Percentiles rank a stretch among this genome's conserved stretches.
Evolutionary conservation across 2,329 filamentous ascomycete species (phyloP).

Genomic region (Beauveria sp.): DNA sequence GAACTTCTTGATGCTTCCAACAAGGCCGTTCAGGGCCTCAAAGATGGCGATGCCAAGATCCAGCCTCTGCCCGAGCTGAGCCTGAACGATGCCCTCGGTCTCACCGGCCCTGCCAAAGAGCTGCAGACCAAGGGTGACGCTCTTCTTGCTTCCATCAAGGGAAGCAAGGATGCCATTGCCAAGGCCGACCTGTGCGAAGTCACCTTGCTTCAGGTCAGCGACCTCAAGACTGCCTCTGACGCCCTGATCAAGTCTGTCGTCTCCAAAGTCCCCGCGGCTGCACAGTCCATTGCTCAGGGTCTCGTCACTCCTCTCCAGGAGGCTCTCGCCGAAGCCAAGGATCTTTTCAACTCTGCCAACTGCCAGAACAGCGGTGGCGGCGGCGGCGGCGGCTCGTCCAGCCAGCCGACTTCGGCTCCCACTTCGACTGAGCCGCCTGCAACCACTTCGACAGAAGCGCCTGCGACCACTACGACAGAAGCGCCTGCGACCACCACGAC

Average conservation of each 20-base stretch:
- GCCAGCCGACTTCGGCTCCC: neutral
- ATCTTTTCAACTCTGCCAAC: slow-evolving; percentile 21
- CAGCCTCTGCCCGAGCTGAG: slow-evolving; percentile 12
- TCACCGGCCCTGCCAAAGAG: slow-evolving; percentile 13
- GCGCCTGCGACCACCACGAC: slow-evolving; percentile 3
- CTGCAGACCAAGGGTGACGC: slow-evolving; percentile 20
- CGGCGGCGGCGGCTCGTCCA: neutral
- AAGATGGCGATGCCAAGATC: slow-evolving; percentile 15
- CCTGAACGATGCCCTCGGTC: slow-evolving; percentile 14
- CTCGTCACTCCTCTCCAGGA: slow-evolving; percentile 20
- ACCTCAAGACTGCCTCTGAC: slow-evolving; percentile 19
- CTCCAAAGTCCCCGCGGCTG: slow-evolving; percentile 21
- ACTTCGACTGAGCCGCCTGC: neutral
- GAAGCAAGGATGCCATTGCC: slow-evolving; percentile 21
- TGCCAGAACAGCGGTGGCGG: slow-evolving; percentile 19
- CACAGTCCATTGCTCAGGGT: slow-evolving; percentile 20
- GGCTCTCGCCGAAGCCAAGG: slow-evolving; percentile 18
- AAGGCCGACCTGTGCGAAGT: slow-evolving; percentile 22
- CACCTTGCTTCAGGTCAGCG: slow-evolving; percentile 18
- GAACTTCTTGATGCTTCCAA: slow-evolving; percentile 17
- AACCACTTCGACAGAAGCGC: neutral
- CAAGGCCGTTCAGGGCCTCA: slow-evolving; percentile 15
- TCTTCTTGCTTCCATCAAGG: slow-evolving; percentile 20
- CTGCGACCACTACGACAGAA: neutral
- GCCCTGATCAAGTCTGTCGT: slow-evolving; percentile 24